Evolutionary conservation across 345 rosid species (phyloP), one percentile per base, ranked within the genome.

Genomic region (Alliaria petiolata): DNA sequence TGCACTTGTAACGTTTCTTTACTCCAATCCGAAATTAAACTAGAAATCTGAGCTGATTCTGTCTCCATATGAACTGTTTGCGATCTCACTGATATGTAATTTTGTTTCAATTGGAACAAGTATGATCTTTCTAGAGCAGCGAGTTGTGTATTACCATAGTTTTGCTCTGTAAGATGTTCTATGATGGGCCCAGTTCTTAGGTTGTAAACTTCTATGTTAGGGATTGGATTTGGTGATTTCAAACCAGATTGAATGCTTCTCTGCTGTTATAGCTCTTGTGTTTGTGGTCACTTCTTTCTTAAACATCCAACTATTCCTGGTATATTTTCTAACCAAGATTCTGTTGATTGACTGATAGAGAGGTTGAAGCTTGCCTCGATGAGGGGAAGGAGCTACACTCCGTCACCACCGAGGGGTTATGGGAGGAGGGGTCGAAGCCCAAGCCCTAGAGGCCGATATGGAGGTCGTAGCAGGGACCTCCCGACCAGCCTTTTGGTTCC

Each of bases 401-500:
- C 96, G 5, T 84, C 89, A 5, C 97, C 95, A 1, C 88, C 89
- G 4, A 83, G 96, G 81, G 87, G 85, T 69, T 85, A 88, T 79
- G 86, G 91, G 11, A 85, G 97, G 69, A 84, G 96, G 69, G 85
- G 82, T 36, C 70, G 89, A 53, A 91, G 93, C 78, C 97, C 97
- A 28, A 89, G 95, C 67, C 96, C 99, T 8, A 76, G 91, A 75
- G 96, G 89, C 22, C 89, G 90, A 14, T 83, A 87, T 40, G 84
- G 89, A 42, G 84, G 86, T 43, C 88, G 89, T 16, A 68, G 83
- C 31, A 80, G 92, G 62, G 99, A 95, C 74, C 85, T 89, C 7
- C 98, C 98, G 0, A 87, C 98, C 4, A 95, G 98, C 71, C 96
- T 95, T 66, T 81, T 92, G 68, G 98, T 92, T 72, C 98, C 98